phyloP scores from a whole-genome alignment of 2,329 filamentous ascomycete genomes.

The Sclerotinia minor region DNA sequence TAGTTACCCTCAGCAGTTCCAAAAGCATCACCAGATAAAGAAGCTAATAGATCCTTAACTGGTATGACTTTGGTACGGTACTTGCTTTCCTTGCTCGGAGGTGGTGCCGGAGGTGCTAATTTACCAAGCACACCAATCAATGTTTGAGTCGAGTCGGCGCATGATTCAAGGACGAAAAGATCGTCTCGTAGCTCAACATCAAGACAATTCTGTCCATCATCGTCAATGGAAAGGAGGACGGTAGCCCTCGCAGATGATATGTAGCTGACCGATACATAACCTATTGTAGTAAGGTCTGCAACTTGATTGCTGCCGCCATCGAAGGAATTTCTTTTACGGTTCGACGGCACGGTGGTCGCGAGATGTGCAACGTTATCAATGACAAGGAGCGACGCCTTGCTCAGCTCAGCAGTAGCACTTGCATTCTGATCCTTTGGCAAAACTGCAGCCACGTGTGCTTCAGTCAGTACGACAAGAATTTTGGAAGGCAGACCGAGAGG shows the following conservation, averaged over 20 bases:
- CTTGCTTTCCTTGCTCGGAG: constrained; percentile 75
- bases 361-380: constrained; percentile 69
- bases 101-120: constrained; percentile 75
- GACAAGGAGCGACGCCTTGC: constrained; percentile 79
- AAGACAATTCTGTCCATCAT: constrained; percentile 63
- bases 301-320: constrained; percentile 49
- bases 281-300: constrained; percentile 60
- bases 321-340: constrained; percentile 37
- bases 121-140: constrained; percentile 77
- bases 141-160: constrained; percentile 95
- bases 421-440: constrained; percentile 66
- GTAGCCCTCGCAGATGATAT: constrained; percentile 76
- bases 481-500: constrained; percentile 75
- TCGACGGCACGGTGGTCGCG: constrained; percentile 17
- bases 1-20: constrained; percentile 60
- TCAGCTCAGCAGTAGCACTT: constrained; percentile 65
- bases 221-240: constrained; percentile 58
- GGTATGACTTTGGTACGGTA: constrained; percentile 87
- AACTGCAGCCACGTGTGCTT: constrained; percentile 69
- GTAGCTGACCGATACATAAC: constrained; percentile 83
- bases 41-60: constrained; percentile 83
- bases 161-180: constrained; percentile 87
- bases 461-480: constrained; percentile 73
- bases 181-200: constrained; percentile 83
- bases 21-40: constrained; percentile 85